Evolutionary conservation across 257 asterid genomes (phyloP).

Genomic region (Forsythia suspensa): DNA sequence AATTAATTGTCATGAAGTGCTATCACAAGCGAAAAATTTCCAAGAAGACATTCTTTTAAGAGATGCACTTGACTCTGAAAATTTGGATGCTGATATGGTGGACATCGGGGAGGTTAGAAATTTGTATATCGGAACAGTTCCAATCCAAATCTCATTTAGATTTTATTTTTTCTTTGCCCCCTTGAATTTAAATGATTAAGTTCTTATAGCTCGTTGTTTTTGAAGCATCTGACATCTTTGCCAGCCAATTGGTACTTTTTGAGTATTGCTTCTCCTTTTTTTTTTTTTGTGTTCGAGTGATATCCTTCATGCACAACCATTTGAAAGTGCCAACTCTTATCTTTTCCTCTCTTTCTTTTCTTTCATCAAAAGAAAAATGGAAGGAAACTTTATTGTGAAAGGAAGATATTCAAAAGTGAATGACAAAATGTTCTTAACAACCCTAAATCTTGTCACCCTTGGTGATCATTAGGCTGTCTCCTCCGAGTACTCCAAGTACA

Average conservation of each 20-base stretch:
- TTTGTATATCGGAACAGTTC: conserved; percentile 21
- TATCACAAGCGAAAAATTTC: conserved; percentile 47
- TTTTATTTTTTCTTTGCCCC: not conserved
- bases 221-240: not conserved
- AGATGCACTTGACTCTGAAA: conserved; percentile 32
- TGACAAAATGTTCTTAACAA: not conserved
- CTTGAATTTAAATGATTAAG: not conserved
- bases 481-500: not conserved
- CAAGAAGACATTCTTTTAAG: conserved; percentile 37
- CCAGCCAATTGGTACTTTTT: not conserved
- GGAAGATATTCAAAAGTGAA: not conserved
- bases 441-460: not conserved
- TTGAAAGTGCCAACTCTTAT: not conserved
- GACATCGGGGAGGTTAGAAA: conserved; percentile 63
- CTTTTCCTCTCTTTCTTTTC: not conserved
- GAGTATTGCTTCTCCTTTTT: not conserved
- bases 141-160: conserved; percentile 17
- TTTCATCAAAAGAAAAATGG: not conserved
- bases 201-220: not conserved
- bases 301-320: not conserved
- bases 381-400: not conserved
- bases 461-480: not conserved
- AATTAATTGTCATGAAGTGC: conserved; percentile 32
- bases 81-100: conserved; percentile 31
- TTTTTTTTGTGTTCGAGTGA: not conserved